These are phyloP conservation scores for Nemania sp. DNA, from an alignment of 2,329 filamentous ascomycete genomes.

Conservation along the genomic window DNA sequence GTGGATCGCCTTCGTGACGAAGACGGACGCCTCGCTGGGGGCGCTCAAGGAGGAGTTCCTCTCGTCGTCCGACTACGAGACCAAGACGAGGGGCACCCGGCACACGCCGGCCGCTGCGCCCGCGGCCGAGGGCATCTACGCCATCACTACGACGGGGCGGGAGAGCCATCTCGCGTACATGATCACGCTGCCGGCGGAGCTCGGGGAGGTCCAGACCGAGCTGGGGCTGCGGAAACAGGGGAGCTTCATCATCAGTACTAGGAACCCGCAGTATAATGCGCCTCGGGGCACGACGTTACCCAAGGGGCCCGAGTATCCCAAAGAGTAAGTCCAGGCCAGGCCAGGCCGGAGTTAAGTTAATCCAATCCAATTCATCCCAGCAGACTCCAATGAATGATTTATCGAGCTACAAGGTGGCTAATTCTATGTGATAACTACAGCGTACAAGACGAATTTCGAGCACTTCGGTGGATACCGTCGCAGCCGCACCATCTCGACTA, in stretches of 20 bases:
- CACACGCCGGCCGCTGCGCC: slow-evolving; percentile 72
- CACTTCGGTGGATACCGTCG: slow-evolving; percentile 74
- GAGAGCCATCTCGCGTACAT: slow-evolving; percentile 81
- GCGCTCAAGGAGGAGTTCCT: slow-evolving; percentile 77
- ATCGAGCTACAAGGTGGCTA: neutral
- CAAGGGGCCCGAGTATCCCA: slow-evolving; percentile 69
- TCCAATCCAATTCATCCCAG: neutral
- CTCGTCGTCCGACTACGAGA: slow-evolving; percentile 68
- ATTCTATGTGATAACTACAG: slow-evolving; percentile 45
- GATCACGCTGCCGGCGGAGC: slow-evolving; percentile 70
- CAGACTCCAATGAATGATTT: neutral
- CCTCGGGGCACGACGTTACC: slow-evolving; percentile 67
- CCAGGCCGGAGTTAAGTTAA: too few species aligned
- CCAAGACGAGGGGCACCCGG: slow-evolving; percentile 73
- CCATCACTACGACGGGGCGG: slow-evolving; percentile 71
- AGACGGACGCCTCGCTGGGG: slow-evolving; percentile 66
- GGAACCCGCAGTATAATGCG: slow-evolving; percentile 74
- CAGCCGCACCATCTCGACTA: slow-evolving; percentile 76
- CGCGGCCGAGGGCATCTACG: slow-evolving; percentile 85
- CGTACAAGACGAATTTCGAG: slow-evolving; percentile 71
- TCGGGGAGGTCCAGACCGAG: slow-evolving; percentile 74
- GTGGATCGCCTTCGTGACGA: slow-evolving; percentile 85
- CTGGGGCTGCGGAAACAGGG: slow-evolving; percentile 73
- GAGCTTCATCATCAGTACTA: slow-evolving; percentile 77
- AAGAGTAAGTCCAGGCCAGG: slow-evolving; percentile 58